Base-by-base conservation (phyloP, 179 eudicot genomes). In the Patellifolia procumbens region DNA sequence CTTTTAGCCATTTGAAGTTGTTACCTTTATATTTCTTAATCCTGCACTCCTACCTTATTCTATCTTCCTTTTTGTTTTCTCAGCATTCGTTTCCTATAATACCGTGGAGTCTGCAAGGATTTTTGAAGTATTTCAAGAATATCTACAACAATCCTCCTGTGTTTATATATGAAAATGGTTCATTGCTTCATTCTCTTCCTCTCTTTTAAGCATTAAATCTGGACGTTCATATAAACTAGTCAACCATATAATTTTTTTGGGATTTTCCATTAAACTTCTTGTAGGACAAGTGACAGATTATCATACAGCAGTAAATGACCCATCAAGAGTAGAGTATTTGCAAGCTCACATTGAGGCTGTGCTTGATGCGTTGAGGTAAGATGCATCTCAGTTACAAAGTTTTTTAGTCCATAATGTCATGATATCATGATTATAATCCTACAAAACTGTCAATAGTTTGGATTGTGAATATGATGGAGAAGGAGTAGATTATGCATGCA, bases 101-200 rank as follows among this genome's bases (percentile, higher is more conserved):
- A 19, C 85, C 90, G 32, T 83, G 72, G 72, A 90, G 90, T 39
- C 70, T 89, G 78, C 81, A 76, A 56, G 80, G 48, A 78, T 53
- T 86, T 42, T 74, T 90, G 70, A 88, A 88, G 79, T 77, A 86
- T 63, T 42, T 88, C 71, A 88, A 90, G 80, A 78, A 76, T 61
- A 77, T 46, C 67, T 88, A 90, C 60, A 81, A 81, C 55, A 90
- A 90, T 72, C 91, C 87, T 68, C 88, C 90, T 29, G 64, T 88
- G 19, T 86, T 82, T 76, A 81, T 88, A 68, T 83, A 90, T 34
- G 94, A 90, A 83, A 88, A 90, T 59, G 94, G 94, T 90, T 48
- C 7, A 8, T 13, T 46, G 43, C 66, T 56, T 31, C 45, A 78
- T 52, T 45, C 45, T 70, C 39, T 73, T 17, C 68, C 72, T 52